Evolutionary conservation across 2,329 filamentous ascomycete genomes (phyloP), one percentile per base, ranked within the genome.

Genomic region (Fusarium piperis): DNA sequence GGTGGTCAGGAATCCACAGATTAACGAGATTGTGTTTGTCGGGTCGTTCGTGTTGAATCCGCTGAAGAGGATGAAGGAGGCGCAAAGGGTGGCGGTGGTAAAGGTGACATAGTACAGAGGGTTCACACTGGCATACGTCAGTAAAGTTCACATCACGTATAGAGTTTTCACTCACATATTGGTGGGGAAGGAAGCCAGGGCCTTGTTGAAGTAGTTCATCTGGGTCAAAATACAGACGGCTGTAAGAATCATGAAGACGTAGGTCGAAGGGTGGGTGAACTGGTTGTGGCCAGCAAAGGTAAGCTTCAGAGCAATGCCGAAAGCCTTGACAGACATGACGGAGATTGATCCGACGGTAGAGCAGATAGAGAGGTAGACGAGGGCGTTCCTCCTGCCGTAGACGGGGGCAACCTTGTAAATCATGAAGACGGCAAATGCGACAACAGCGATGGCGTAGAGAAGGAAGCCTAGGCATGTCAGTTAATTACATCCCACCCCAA

Each of bases 171-270:
- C 93, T 81, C 88, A 97, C 95, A 99, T 97, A 76, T 97, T 97
- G 33, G 96, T 98, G 32, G 94, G 95, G 83, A 98, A 99, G 78
- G 97, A 94, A 81, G 94, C 97, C 67, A 99, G 85, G 9, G 96
- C 96, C 83, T 99, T 99, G 87, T 99, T 99, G 84, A 99, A 97
- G 83, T 99, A 99, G 83, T 99, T 99, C 96, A 99, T 98, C 86
- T 99, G 96, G 10, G 95, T 98, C 74, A 99, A 82, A 79, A 99
- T 98, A 85, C 96, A 99, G 72, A 98, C 94, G 4, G 88, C 87
- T 0, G 95, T 96, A 72, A 98, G 90, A 73, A 99, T 98, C 82
- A 95, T 91, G 81, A 99, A 99, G 71, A 98, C 95, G 77, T 99
- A 99, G 66, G 97, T 99, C 56, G 94, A 97, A 3, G 97, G 94